A percentile compares a stretch with the other conserved stretches of the same genome.
phyloP scores from a whole-genome alignment of 2,329 filamentous ascomycete species.

The Fusarium miscanthi region DNA sequence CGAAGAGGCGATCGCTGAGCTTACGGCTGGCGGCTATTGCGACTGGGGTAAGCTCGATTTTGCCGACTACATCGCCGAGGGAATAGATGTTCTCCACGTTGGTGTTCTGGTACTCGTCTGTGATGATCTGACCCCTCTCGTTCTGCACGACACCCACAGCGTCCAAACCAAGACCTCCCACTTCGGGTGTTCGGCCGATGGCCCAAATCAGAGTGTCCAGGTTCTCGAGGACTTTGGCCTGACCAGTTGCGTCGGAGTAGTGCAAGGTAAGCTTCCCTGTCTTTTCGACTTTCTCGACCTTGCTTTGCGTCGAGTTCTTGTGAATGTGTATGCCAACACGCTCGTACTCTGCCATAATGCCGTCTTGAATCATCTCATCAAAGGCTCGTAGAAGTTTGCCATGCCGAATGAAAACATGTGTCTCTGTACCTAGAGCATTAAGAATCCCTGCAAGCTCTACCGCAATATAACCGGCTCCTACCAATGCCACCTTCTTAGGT shows the following conservation, averaged over 20 bases:
- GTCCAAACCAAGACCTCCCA: not conserved
- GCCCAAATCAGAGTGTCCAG: not conserved
- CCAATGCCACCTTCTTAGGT: not conserved
- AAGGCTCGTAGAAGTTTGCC: not conserved
- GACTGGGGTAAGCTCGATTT: not conserved
- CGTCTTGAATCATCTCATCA: not conserved
- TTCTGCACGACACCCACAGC: accelerated
- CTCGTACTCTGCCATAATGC: not conserved
- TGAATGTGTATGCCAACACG: not conserved
- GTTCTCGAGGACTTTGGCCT: not conserved
- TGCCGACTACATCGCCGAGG: not conserved
- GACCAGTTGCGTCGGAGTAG: not conserved
- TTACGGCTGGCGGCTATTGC: not conserved
- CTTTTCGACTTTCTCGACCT: not conserved
- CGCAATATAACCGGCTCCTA: not conserved
- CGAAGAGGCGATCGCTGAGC: not conserved
- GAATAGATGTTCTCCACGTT: not conserved
- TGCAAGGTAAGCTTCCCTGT: not conserved
- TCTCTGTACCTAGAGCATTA: not conserved
- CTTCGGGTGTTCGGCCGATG: not conserved
- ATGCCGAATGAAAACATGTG: not conserved
- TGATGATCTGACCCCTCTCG: not conserved
- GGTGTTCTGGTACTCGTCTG: not conserved
- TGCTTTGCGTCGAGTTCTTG: not conserved
- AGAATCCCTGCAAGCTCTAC: not conserved